Evolutionary conservation across 2,329 filamentous ascomycete genomes (phyloP).

Genomic region (Cordyceps pruinosa): DNA sequence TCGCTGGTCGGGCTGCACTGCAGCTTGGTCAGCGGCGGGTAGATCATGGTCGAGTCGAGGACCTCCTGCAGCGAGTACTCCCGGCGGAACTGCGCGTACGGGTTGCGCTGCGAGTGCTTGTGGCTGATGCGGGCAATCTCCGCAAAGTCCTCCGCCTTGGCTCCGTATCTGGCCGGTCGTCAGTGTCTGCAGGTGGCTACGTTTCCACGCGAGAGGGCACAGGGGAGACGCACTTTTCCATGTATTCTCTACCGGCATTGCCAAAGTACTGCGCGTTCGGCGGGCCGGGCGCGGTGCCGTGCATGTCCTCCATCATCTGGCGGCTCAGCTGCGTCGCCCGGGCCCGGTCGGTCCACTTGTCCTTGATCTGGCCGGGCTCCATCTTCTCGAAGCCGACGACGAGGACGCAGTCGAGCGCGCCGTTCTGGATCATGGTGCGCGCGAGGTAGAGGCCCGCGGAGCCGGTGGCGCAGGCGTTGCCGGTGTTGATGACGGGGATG

Average conservation of each 20-base stretch:
- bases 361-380: constrained; percentile 78
- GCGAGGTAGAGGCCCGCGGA: constrained; percentile 83
- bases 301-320: constrained; percentile 75
- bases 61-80: constrained; percentile 86
- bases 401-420: constrained; percentile 78
- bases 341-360: constrained; percentile 75
- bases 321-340: constrained; percentile 67
- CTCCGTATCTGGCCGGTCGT: constrained; percentile 91
- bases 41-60: constrained; percentile 67
- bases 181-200: constrained; percentile 73
- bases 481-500: constrained; percentile 95
- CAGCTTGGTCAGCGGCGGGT: constrained; percentile 84
- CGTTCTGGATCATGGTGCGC: constrained; percentile 68
- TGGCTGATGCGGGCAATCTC: constrained; percentile 93
- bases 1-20: constrained; percentile 97
- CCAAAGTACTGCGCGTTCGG: constrained; percentile 90
- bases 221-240: constrained; percentile 65
- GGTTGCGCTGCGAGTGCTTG: constrained; percentile 81
- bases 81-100: constrained; percentile 91
- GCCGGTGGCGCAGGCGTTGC: constrained; percentile 96
- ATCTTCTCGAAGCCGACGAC: constrained; percentile 98
- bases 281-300: constrained; percentile 73
- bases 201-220: too few relatives aligned
- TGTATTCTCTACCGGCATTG: constrained; percentile 89
- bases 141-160: constrained; percentile 77